Evolutionary conservation across 2,329 filamentous ascomycete genomes (phyloP).

Genomic region (Xylaria sp.): DNA sequence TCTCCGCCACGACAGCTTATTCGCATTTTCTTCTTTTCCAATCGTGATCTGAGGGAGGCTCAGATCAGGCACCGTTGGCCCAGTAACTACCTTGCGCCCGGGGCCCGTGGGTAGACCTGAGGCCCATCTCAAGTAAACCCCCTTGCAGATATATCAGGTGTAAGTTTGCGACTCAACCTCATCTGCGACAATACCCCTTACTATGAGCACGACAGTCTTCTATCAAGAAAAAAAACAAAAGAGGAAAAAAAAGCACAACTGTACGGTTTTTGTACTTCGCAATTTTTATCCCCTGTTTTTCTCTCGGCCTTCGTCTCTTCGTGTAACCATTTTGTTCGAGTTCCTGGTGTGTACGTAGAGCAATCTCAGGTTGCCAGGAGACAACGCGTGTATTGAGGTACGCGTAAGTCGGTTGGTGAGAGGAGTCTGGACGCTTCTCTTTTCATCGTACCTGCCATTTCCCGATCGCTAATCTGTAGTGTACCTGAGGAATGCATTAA

Average conservation of each 20-base stretch:
- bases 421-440: background rate
- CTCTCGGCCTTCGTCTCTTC: background rate
- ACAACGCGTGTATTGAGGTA: background rate
- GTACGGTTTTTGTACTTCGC: background rate
- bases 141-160: conserved; percentile 27
- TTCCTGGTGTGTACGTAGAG: background rate
- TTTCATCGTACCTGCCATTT: background rate
- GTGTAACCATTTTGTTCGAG: conserved; percentile 1
- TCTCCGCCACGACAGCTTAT: conserved; percentile 11
- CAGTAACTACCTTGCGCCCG: conserved; percentile 20
- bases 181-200: background rate
- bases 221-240: background rate
- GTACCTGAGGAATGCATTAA: background rate
- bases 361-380: conserved; percentile 6
- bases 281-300: background rate
- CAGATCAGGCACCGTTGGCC: background rate
- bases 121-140: conserved; percentile 21
- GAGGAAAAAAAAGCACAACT: background rate
- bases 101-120: conserved; percentile 24
- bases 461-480: background rate
- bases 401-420: conserved; percentile 4
- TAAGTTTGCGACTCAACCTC: conserved; percentile 28
- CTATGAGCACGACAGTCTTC: background rate
- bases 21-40: background rate
- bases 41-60: background rate